phyloP scores from a whole-genome alignment of 116 monocot genomes.

The Phalaenopsis hybrid region DNA sequence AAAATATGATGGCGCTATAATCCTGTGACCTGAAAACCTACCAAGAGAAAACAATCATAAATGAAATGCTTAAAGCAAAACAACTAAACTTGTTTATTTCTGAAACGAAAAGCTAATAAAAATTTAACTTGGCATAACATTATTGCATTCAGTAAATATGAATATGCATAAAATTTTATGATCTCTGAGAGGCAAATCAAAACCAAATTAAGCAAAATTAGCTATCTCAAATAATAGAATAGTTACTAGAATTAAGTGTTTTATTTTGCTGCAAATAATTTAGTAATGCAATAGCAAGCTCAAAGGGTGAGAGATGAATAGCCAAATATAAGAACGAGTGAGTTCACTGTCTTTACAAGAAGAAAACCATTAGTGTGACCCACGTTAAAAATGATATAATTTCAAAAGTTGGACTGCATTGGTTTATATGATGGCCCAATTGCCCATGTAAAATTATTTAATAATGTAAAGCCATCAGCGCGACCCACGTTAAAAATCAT shows the following conservation, averaged over 20 bases:
- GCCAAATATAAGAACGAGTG: not conserved
- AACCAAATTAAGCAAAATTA: not conserved
- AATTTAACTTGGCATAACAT: not conserved
- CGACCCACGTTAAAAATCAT: not conserved
- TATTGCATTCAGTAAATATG: not conserved
- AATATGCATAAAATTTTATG: not conserved
- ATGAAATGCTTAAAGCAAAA: not conserved
- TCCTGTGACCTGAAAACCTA: constrained; percentile 98
- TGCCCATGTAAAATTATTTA: not conserved
- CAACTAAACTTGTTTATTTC: not conserved
- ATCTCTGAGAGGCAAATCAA: not conserved
- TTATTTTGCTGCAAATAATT: not conserved
- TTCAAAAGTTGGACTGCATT: not conserved
- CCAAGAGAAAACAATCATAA: not conserved
- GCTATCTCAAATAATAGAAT: not conserved
- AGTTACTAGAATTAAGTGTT: not conserved
- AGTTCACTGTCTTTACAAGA: not conserved
- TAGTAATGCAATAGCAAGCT: constrained; percentile 5
- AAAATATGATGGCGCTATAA: constrained; percentile 82
- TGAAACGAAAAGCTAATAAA: not conserved
- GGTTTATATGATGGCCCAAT: not conserved
- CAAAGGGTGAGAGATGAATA: not conserved
- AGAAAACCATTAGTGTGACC: not conserved
- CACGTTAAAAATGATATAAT: not conserved
- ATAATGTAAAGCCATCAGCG: not conserved